Evolutionary conservation across 345 rosid genomes (phyloP), one percentile per base, ranked within the genome.

Genomic region (Populus deltoides): DNA sequence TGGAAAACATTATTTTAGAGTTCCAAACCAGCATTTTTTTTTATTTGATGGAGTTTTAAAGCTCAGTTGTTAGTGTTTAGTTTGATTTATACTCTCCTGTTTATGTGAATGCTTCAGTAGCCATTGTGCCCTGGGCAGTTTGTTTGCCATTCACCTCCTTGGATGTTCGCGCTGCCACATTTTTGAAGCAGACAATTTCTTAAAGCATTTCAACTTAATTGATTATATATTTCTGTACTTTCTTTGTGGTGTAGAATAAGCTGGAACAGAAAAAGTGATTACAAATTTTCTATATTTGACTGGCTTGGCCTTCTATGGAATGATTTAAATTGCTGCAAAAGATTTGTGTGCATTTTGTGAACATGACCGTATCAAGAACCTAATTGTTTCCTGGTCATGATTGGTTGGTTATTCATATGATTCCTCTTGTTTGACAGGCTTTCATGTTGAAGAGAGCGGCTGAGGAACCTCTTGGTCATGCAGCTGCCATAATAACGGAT

Each of bases 381-480:
- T 17, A 36, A 38, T 20, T 68, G n/a, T n/a, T 38, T 68, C 18
- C 12, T 61, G 25, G 25, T 0, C 43, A 8, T 53, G 8, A 11
- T 31, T 33, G 18, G 16, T 31, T n/a, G 3, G 41, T 33, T 78
- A 6, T 16, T 77, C 9, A 35, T 20, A 9, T 8, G n/a, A 35
- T 61, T 53, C 17, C 29, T 72, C 35, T 74, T 66, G 29, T 73
- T 66, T 39, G 31, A 63, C 90, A 96, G 99, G 99, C 99, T 63
- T 96, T 96, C 85, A 90, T 96, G 97, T 85, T 96, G 82, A 96
- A 82, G 88, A 88, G 90, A 82, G 91, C 93, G 1, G 89, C 86
- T 1, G 99, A 93, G 87, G 99, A 93, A 83, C 98, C 97, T 74
- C 91, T 93, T 22, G 99, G 98, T 73, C 98, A 92, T 83, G 99